Conservation (phyloP, 176 grass and related monocot genomes). For the Chrysopogon serrulatus region DNA sequence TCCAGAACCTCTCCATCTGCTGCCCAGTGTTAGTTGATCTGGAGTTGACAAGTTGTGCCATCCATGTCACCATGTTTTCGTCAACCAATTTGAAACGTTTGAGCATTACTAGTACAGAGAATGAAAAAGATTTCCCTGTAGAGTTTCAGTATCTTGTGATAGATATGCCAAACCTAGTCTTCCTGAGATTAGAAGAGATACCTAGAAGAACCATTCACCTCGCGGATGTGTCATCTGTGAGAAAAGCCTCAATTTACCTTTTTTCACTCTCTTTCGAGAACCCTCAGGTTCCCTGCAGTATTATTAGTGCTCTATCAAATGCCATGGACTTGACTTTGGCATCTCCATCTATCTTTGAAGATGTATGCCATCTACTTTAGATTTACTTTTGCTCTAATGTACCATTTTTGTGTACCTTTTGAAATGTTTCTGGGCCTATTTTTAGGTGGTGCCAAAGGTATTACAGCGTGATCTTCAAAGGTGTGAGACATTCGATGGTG, state of each 20-base stretch:
- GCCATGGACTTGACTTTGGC: not conserved
- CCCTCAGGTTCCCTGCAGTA: not conserved
- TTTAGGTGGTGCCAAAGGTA: slow-evolving; percentile 13
- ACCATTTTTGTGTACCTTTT: not conserved
- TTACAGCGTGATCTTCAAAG: slow-evolving; percentile 8
- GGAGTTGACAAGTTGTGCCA: not conserved
- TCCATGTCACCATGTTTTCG: not conserved
- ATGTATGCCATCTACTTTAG: not conserved
- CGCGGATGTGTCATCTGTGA: not conserved
- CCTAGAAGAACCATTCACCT: not conserved
- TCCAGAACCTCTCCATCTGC: not conserved
- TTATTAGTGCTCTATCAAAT: slow-evolving; percentile 19
- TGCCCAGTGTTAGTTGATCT: slow-evolving; percentile 11
- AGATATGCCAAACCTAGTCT: slow-evolving; percentile 22
- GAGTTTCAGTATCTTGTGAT: slow-evolving; percentile 22
- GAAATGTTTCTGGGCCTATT: not conserved
- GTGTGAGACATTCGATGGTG: not conserved
- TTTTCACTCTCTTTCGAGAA: not conserved
- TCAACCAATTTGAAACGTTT: not conserved
- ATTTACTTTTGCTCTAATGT: not conserved
- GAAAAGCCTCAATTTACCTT: not conserved
- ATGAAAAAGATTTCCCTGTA: not conserved
- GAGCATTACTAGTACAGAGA: not conserved
- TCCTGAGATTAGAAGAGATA: not conserved
- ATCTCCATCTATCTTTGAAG: slow-evolving; percentile 13